Evolutionary conservation across 805 yeast genomes (phyloP), one percentile per base, ranked within the genome.

Genomic region (Wickerhamomyces sydowiorum): DNA sequence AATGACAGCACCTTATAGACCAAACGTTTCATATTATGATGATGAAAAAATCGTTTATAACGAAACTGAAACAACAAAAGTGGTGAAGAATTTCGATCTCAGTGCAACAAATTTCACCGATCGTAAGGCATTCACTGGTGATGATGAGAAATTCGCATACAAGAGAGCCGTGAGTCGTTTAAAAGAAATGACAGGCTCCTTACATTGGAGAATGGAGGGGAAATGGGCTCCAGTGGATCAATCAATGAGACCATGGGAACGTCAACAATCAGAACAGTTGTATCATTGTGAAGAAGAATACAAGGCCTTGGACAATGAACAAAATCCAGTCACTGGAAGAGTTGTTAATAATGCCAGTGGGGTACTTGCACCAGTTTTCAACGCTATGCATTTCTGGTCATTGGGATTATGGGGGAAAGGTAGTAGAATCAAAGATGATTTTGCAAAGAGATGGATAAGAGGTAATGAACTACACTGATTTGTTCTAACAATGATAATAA

Each of bases 141-240:
- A 83, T 51, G 90, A 82, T 59, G 90, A 83, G 54, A 72, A 72
- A 61, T 82, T 82, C 61, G 88, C 90, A 3, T 82, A 73, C 52
- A 78, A 76, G 47, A 62, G 90, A 49, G 89, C 90, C 0, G 80
- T 82, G 1, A 77, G 82, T 51, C 63, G 90, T 48, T 69, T 83
- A 29, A 67, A 69, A 40, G 83, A 78, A 49, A 78, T 78, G 82
- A 71, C 76, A 4, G 68, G 72, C 1, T 72, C 79, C 0, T 64
- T 60, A 28, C 40, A 55, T 24, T 82, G 86, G 83, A 69, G 83
- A 47, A 40, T 50, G 5, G 61, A 60, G 17, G 59, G 64, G 7
- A 59, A 69, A 42, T 82, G 87, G 88, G 62, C 69, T 2, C 86
- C 86, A 7, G 57, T 76, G 1, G 73, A 74, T 37, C 49, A 51